These are phyloP conservation scores for Sequoiadendron giganteum DNA, from an alignment of 75 land plant genomes.

Conservation along the genomic window DNA sequence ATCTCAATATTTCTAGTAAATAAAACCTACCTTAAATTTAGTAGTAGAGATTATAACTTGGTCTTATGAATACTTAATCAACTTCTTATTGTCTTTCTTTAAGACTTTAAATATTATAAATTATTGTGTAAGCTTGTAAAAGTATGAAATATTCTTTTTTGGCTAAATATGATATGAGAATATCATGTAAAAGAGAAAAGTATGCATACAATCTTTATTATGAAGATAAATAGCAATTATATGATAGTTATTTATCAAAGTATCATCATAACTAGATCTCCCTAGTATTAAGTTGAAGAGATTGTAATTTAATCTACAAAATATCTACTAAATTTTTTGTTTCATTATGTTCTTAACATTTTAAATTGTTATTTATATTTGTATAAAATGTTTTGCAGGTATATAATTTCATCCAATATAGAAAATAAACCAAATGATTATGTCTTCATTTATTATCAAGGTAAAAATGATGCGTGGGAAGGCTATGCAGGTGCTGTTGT, in stretches of 20 bases:
- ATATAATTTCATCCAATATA: not conserved
- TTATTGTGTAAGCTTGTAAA: too few relatives aligned
- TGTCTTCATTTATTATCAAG: slow-evolving; percentile 43
- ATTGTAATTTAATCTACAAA: too few relatives aligned
- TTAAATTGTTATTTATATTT: not conserved
- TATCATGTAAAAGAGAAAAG: not conserved
- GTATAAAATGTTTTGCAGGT: not conserved
- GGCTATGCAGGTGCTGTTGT: slow-evolving; percentile 96
- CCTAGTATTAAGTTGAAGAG: not conserved
- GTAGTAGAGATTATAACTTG: not conserved
- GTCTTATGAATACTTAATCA: not conserved
- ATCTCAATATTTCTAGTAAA: not conserved
- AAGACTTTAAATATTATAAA: not conserved
- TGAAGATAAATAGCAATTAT: not conserved
- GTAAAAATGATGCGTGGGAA: slow-evolving; percentile 98
- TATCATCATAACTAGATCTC: not conserved
- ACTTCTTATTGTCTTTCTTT: not conserved
- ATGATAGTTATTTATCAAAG: too few relatives aligned
- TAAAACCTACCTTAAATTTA: not conserved
- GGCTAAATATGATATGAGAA: not conserved
- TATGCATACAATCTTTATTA: not conserved
- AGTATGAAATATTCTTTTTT: not conserved
- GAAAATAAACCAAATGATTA: slow-evolving; percentile 56
- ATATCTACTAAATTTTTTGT: not conserved
- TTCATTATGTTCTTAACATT: not conserved